Conservation (phyloP, 257 asterid genomes). For the Jacaranda copaia region DNA sequence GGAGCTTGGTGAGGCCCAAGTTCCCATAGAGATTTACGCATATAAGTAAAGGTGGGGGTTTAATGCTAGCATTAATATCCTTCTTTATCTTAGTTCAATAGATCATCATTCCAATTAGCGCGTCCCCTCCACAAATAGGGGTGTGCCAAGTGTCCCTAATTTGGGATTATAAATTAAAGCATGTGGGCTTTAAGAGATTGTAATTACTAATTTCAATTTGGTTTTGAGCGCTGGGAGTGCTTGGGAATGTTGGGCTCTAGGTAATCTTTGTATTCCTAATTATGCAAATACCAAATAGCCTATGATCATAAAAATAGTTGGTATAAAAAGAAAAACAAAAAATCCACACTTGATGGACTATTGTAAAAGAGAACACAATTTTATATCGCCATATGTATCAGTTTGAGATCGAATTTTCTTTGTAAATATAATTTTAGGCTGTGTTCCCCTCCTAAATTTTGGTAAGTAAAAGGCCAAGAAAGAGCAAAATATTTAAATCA, state of each 20-base stretch:
- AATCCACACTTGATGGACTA: neutral
- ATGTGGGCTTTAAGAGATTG: constrained; percentile 44
- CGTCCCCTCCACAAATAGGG: constrained; percentile 51
- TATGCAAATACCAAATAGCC: neutral
- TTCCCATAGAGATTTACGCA: constrained; percentile 77
- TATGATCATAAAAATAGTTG: too few species aligned
- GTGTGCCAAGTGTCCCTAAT: constrained; percentile 46
- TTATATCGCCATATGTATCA: too few species aligned
- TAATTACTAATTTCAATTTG: constrained; percentile 2
- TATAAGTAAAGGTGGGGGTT: constrained; percentile 43
- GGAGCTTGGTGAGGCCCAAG: constrained; percentile 83
- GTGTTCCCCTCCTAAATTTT: too few species aligned
- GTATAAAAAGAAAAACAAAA: neutral
- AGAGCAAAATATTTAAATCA: too few species aligned
- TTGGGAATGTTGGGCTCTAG: constrained; percentile 5
- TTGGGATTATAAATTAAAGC: constrained; percentile 25
- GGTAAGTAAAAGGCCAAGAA: too few species aligned
- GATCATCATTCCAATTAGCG: constrained; percentile 63
- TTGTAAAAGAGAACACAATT: too few species aligned
- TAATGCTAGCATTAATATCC: constrained; percentile 14
- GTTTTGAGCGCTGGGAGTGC: neutral
- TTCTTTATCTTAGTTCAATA: constrained; percentile 38
- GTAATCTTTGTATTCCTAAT: neutral
- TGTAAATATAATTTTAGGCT: neutral
- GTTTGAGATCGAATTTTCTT: too few species aligned